These are phyloP conservation scores for Solioccasus polychromus DNA, from an alignment of 768 basidiomycete genomes.

Conservation along the genomic window DNA sequence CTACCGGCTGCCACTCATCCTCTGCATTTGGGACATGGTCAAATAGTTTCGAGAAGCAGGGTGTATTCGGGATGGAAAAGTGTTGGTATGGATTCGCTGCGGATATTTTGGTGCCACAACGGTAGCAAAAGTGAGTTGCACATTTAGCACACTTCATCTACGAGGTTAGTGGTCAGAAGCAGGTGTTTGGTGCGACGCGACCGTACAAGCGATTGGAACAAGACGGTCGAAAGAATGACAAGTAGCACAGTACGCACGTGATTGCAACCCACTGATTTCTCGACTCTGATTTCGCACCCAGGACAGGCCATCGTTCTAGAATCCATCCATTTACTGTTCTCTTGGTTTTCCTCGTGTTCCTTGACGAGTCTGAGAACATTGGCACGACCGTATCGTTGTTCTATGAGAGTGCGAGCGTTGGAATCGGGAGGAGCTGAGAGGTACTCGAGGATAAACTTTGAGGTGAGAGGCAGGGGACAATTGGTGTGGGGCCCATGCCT, in stretches of 20 bases:
- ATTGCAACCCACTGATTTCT: constrained; percentile 81
- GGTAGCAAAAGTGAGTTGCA: constrained; percentile 76
- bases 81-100: constrained; percentile 60
- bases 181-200: neutral
- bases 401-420: constrained; percentile 46
- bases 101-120: constrained; percentile 58
- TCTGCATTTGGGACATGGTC: constrained; percentile 41
- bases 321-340: constrained; percentile 72
- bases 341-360: constrained; percentile 68
- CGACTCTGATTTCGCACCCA: constrained; percentile 67
- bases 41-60: constrained; percentile 68
- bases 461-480: constrained; percentile 68
- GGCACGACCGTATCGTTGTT: constrained; percentile 59
- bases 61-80: constrained; percentile 51
- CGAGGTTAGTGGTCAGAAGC: constrained; percentile 3
- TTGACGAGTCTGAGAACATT: constrained; percentile 61
- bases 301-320: constrained; percentile 69
- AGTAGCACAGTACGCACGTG: constrained; percentile 54
- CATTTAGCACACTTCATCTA: constrained; percentile 83
- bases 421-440: constrained; percentile 54
- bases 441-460: constrained; percentile 66
- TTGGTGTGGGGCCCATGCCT: constrained; percentile 82
- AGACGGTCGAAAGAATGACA: neutral
- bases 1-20: constrained; percentile 49
- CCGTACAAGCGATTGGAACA: neutral